Evolutionary conservation across 2,329 filamentous ascomycete species (phyloP), one percentile per base, ranked within the genome.

Genomic region (Coniochaeta sp.): DNA sequence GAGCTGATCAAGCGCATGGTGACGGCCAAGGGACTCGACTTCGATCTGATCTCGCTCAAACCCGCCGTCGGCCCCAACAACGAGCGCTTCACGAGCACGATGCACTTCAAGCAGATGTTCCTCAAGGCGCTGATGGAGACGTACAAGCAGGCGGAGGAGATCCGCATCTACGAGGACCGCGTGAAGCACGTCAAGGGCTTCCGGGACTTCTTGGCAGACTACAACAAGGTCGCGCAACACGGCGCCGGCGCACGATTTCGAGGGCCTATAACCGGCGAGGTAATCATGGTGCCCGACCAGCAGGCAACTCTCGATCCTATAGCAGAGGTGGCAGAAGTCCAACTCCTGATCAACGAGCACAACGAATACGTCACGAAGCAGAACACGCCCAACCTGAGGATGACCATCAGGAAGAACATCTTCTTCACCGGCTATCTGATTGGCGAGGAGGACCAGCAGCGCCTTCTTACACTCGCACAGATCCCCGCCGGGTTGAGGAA

Each of bases 391-490:
- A 67, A 66, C 47, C 65, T 70, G 35, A 72, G 70, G 45, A 76
- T 94, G 54, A 78, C 81, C 59, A 89, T 99, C 65, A 90, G 89
- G 67, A 91, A 91, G 65, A 89, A 84, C 1, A 86, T 96, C 48
- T 90, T 91, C 68, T 96, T 92, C 70, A 96, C 94, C 1, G 90
- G 89, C 48, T 97, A 99, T 69, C 82, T 95, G 68, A 85, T 99
- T 57, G 77, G 77, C 35, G 75, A 82, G 47, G 74, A 80, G 24
- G 89, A 94, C 65, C 86, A 85, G 2, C 81, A 87, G 62, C 82
- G 80, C 51, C 75, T 97, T 32, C 79, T 88, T 52, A 78, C 79
- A 6, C 76, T 95, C n/a, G 82, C 85, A 27, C 69, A 82, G 49
- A 72, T 89, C 18, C 85, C 86, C 4, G 63, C 73, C 4, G 77